These are phyloP conservation scores for Pseudocercospora vitis DNA, from an alignment of 2,329 filamentous ascomycete species.

Conservation along the genomic window DNA sequence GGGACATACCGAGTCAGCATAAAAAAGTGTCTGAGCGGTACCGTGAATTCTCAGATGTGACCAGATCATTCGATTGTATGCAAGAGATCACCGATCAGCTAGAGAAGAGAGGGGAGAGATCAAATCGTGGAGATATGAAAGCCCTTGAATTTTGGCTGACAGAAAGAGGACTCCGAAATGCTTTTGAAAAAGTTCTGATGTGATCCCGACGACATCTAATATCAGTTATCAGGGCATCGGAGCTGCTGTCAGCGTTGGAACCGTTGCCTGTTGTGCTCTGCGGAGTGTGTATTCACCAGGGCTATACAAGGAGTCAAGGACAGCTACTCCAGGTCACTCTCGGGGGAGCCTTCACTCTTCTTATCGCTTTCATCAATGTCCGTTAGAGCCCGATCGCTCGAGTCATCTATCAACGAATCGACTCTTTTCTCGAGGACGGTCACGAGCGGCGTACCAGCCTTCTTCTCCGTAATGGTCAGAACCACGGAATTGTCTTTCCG, in stretches of 20 bases:
- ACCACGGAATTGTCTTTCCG: not conserved
- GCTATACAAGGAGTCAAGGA: not conserved
- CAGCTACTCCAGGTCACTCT: not conserved
- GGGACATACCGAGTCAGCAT: conserved; percentile 61
- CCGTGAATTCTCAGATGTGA: conserved; percentile 41
- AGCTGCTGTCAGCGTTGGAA: no score
- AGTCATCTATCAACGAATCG: not conserved
- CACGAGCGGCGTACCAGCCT: not conserved
- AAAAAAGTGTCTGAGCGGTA: conserved; percentile 62
- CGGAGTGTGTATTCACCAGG: not conserved
- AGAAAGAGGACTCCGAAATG: conserved; percentile 47
- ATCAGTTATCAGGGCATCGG: not conserved
- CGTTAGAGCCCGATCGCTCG: not conserved
- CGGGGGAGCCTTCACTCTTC: not conserved
- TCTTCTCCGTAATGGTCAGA: not conserved
- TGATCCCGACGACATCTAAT: conserved; percentile 7
- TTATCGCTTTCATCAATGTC: conserved; percentile 2
- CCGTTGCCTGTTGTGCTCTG: no score
- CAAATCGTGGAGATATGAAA: conserved; percentile 56
- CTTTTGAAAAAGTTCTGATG: conserved; percentile 47
- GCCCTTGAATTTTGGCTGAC: conserved; percentile 53
- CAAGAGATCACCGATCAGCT: conserved; percentile 56
- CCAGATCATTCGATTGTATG: conserved; percentile 56
- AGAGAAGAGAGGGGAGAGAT: conserved; percentile 51
- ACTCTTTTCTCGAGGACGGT: not conserved